phyloP scores from a whole-genome alignment of 192 early-diverging fungal species.

The Coemansia pectinata region DNA sequence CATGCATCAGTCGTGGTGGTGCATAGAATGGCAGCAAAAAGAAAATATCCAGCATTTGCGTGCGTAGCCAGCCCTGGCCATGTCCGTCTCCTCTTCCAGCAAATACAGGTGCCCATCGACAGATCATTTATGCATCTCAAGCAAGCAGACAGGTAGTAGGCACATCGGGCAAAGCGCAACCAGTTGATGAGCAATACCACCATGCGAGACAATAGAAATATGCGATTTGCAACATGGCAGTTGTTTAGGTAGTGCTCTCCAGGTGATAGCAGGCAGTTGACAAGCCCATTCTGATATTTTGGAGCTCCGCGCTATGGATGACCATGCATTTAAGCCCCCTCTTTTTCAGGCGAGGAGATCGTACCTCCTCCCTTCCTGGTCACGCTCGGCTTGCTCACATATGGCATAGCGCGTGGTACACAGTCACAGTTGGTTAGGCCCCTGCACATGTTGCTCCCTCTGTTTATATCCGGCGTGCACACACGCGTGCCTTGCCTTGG shows the following conservation, averaged over 20 bases:
- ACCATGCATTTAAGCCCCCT: background rate
- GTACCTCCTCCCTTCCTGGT: background rate
- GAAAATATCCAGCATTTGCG: background rate
- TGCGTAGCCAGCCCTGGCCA: background rate
- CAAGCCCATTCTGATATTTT: constrained; percentile 2
- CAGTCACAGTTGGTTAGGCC: constrained; percentile 3
- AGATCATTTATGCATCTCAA: constrained; percentile 1
- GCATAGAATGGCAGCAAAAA: background rate
- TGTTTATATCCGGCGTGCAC: constrained; percentile 1
- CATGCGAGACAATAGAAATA: background rate
- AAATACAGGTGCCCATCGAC: background rate
- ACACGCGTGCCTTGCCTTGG: background rate
- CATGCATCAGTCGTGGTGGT: background rate
- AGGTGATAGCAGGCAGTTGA: background rate
- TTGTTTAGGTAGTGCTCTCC: background rate
- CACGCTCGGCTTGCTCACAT: background rate
- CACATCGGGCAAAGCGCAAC: background rate
- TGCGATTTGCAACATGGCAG: background rate
- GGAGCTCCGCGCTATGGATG: constrained; percentile 1
- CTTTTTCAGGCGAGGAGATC: background rate
- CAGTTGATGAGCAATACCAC: background rate
- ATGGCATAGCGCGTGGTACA: background rate
- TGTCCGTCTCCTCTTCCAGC: background rate
- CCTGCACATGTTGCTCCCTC: background rate
- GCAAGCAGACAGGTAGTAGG: background rate